These are phyloP conservation scores for Escovopsis sp. DNA, from an alignment of 2,329 filamentous ascomycete genomes.

Conservation along the genomic window DNA sequence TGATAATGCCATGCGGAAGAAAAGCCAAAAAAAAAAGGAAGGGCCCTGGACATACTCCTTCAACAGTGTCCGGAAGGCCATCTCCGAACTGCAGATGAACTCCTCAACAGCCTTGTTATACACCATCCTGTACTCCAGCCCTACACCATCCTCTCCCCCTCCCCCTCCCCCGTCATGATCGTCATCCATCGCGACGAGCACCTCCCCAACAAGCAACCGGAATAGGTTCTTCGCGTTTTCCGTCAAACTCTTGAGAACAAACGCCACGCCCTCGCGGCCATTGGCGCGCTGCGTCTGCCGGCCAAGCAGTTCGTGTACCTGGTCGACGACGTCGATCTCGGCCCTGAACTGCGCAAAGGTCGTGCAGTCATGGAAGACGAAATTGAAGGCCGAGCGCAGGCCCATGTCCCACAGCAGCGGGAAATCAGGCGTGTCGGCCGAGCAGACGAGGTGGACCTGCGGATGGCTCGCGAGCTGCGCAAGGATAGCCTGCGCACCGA, in stretches of 20 bases:
- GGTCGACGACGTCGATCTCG: constrained; percentile 75
- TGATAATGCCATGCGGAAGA: too few relatives aligned
- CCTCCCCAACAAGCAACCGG: constrained; percentile 68
- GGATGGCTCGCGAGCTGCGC: constrained; percentile 62
- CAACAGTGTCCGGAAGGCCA: constrained; percentile 82
- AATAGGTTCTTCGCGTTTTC: constrained; percentile 87
- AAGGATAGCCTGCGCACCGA: constrained; percentile 54
- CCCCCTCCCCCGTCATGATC: constrained; percentile 25
- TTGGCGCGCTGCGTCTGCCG: constrained; percentile 65
- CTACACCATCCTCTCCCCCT: constrained; percentile 33
- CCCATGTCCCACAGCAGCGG: constrained; percentile 78
- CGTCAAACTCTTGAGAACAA: constrained; percentile 77
- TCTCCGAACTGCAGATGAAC: constrained; percentile 92
- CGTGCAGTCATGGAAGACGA: constrained; percentile 86
- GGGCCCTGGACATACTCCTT: constrained; percentile 77
- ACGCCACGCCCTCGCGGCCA: constrained; percentile 81
- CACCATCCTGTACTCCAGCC: constrained; percentile 77
- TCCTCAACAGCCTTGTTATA: constrained; percentile 95
- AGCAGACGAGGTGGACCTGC: constrained; percentile 57
- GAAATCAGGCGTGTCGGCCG: constrained; percentile 79
- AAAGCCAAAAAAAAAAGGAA: too few relatives aligned
- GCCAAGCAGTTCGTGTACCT: constrained; percentile 75
- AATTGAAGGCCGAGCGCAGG: constrained; percentile 67
- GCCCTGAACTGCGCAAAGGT: constrained; percentile 62
- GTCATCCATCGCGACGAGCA: constrained; percentile 55